These are phyloP conservation scores for Erysimum pusillum DNA, from an alignment of 441 rosid genomes.

Conservation along the genomic window DNA sequence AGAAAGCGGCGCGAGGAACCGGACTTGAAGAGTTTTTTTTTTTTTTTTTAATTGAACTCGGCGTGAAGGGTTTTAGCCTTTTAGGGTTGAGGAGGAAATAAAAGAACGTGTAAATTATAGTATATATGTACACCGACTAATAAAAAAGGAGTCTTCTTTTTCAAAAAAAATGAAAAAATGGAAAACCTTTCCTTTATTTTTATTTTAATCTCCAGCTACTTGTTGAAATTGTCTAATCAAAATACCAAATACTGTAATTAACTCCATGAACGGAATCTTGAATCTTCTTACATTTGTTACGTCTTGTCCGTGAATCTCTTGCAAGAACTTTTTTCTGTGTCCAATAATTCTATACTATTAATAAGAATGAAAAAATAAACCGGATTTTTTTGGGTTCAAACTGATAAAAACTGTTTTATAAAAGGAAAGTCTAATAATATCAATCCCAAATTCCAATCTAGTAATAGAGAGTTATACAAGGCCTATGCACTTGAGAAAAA, in stretches of 20 bases:
- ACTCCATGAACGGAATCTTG: neutral
- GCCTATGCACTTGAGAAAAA: conserved; percentile 33
- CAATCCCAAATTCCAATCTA: conserved; percentile 33
- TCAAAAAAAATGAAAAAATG: neutral
- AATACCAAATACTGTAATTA: neutral
- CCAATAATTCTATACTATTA: conserved; percentile 6
- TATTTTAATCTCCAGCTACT: too few species aligned
- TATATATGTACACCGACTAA: neutral
- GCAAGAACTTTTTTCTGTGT: neutral
- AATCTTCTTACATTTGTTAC: neutral
- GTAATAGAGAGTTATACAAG: conserved; percentile 38
- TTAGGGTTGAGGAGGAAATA: neutral
- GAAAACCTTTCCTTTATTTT: neutral
- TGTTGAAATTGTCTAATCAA: conserved; percentile 10
- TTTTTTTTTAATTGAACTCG: neutral
- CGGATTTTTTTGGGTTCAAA: too few species aligned
- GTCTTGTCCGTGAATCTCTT: neutral
- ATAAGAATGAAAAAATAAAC: neutral
- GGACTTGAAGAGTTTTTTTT: neutral
- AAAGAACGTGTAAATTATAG: neutral
- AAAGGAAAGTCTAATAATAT: neutral
- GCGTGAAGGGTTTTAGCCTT: conserved; percentile 26
- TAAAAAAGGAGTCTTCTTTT: neutral
- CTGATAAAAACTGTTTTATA: neutral
- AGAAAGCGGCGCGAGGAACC: conserved; percentile 37